A percentile compares a stretch with the other conserved stretches of the same genome.
Evolutionary conservation across 2,329 filamentous ascomycete genomes (phyloP).

Genomic region (Aphanoascus verrucosus): DNA sequence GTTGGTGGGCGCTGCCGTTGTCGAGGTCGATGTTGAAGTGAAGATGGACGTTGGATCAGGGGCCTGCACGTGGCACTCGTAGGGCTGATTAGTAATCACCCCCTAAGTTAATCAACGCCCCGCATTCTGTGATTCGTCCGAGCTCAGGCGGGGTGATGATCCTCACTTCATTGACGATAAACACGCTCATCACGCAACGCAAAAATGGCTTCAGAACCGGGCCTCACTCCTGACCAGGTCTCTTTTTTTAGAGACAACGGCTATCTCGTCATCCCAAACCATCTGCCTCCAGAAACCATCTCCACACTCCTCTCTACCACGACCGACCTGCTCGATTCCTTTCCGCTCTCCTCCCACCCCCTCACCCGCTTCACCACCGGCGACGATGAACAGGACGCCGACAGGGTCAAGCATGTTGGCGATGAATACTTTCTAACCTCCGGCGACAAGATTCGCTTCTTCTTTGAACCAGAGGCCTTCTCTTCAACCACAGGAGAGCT

Average conservation of each 20-base stretch:
- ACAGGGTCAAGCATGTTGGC: slow-evolving; percentile 57
- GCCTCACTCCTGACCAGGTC: slow-evolving; percentile 60
- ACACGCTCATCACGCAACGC: neutral
- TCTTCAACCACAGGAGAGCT: slow-evolving; percentile 49
- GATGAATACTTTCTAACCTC: slow-evolving; percentile 89
- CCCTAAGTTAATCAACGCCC: too few species aligned
- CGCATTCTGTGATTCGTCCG: too few species aligned
- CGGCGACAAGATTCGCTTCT: slow-evolving; percentile 88
- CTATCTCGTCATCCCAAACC: slow-evolving; percentile 76
- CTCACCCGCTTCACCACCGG: slow-evolving; percentile 92
- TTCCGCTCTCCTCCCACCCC: slow-evolving; percentile 73
- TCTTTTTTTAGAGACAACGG: slow-evolving; percentile 67
- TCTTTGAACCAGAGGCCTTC: slow-evolving; percentile 94
- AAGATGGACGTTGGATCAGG: too few species aligned
- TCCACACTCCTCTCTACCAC: slow-evolving; percentile 63
- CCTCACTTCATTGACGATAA: neutral
- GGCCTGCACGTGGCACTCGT: too few species aligned
- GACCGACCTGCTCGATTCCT: slow-evolving; percentile 58
- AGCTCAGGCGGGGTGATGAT: neutral
- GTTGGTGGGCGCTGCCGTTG: too few species aligned
- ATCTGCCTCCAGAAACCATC: slow-evolving; percentile 57
- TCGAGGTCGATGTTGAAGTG: too few species aligned
- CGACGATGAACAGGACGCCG: slow-evolving; percentile 45
- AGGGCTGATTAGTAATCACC: too few species aligned
- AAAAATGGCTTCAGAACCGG: slow-evolving; percentile 2